A percentile compares a stretch with the other conserved stretches of the same genome.
phyloP scores from a whole-genome alignment of 768 basidiomycete species.

The Termitomyces heimii region DNA sequence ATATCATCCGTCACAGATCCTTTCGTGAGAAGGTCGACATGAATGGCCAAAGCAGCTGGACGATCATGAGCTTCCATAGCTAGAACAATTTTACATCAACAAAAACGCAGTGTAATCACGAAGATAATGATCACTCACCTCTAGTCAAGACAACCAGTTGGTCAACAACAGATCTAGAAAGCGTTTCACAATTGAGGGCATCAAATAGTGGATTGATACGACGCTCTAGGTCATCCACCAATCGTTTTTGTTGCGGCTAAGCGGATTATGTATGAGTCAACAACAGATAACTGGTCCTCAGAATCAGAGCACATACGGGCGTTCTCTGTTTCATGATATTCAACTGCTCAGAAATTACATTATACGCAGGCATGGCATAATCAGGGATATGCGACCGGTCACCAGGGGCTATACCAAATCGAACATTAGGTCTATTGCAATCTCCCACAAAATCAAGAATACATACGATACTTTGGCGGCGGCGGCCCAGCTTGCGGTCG shows the following conservation, averaged over 20 bases:
- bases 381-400: constrained; percentile 92
- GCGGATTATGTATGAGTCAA: constrained; percentile 1
- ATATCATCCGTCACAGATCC: constrained; percentile 82
- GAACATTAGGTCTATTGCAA: constrained; percentile 2
- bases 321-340: constrained; percentile 63
- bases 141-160: constrained; percentile 64
- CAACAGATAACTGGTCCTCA: background rate
- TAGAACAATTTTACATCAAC: constrained; percentile 22
- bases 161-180: constrained; percentile 66
- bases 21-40: constrained; percentile 78
- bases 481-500: constrained; percentile 22
- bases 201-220: constrained; percentile 85
- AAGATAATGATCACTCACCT: constrained; percentile 40
- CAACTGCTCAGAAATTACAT: constrained; percentile 59
- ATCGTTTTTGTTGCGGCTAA: constrained; percentile 79
- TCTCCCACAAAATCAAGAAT: background rate
- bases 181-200: constrained; percentile 82
- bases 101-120: background rate
- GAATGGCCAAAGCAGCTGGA: constrained; percentile 71
- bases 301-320: constrained; percentile 47
- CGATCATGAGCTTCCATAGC: constrained; percentile 82
- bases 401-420: constrained; percentile 60
- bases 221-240: constrained; percentile 83
- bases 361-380: constrained; percentile 55
- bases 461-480: constrained; percentile 44